Conservation (phyloP, 2,329 filamentous ascomycete species). For the Alternaria conjuncta region DNA sequence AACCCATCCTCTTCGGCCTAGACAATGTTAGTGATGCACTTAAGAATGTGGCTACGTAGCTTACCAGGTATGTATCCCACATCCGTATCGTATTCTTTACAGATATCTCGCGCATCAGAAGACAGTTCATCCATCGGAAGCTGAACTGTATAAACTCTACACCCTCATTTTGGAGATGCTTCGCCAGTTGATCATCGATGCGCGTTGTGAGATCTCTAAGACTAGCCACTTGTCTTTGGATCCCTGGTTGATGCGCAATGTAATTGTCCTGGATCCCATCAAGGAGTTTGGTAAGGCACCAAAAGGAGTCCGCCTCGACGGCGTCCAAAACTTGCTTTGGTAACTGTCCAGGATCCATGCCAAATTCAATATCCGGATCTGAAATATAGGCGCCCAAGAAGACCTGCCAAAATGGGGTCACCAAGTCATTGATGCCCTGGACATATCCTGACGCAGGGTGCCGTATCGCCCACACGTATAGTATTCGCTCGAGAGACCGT, state of each 20-base stretch:
- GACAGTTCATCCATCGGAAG: conserved; percentile 99
- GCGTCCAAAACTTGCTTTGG: conserved; percentile 91
- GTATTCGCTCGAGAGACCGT: conserved; percentile 87
- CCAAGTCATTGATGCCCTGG: conserved; percentile 97
- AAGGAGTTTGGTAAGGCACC: conserved; percentile 97
- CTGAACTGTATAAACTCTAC: conserved; percentile 99
- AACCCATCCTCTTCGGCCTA: conserved; percentile 98
- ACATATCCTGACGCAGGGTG: conserved; percentile 98
- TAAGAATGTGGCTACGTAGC: conserved; percentile 35
- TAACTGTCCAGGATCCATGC: conserved; percentile 96
- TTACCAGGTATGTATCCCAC: conserved; percentile 99
- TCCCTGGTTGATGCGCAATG: conserved; percentile 95
- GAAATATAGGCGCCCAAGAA: conserved; percentile 94
- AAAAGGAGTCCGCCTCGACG: conserved; percentile 97
- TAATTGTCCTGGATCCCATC: conserved; percentile 99
- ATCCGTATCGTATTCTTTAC: conserved; percentile 97
- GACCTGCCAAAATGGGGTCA: conserved; percentile 97
- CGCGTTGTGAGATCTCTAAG: conserved; percentile 87
- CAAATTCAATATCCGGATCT: conserved; percentile 88
- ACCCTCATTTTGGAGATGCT: conserved; percentile 86
- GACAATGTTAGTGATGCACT: conserved; percentile 15
- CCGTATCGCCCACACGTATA: conserved; percentile 97
- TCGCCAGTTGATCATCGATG: conserved; percentile 83
- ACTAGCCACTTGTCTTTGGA: conserved; percentile 89
- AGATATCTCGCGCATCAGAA: conserved; percentile 96